Evolutionary conservation across 164 flowering plant genomes (phyloP), one percentile per base, ranked within the genome.

Genomic region (Annona cherimola): DNA sequence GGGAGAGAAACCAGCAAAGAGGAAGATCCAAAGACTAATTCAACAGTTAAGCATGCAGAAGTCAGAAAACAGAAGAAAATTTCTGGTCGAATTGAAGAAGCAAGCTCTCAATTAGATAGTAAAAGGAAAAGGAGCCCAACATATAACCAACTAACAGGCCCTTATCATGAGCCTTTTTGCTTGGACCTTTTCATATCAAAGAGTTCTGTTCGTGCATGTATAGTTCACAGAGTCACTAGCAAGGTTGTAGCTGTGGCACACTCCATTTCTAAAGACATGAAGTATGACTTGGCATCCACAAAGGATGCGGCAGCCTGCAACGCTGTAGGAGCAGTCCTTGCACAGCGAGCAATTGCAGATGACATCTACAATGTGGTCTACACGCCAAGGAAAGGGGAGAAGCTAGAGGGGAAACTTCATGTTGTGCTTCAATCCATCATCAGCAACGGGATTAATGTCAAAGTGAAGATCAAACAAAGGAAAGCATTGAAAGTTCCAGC

Each of bases 211-310:
- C 86, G 97, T 35, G 97, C 97, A 20, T 89, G 97, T 78, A 79
- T 95, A 57, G 74, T 95, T 70, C 99, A 95, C 74, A 73, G 99
- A 55, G 94, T 78, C 61, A 91, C 97, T 20, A 93, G 97, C 81
- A 91, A 91, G 78, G 98, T 95, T 50, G 97, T 90, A 41, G 90
- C 82, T 19, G 97, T 91, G 75, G 94, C 99, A 42, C 98, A 93
- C 82, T 93, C 97, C 2, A 95, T 95, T 67, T 93, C 97, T 0
- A 90, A 92, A 78, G 97, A 95, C 78, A 83, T 95, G 91, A 95
- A 93, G 73, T 85, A 81, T 62, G 92, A 90, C 63, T 72, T 91
- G 75, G 82, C 67, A 11, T 95, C 99, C 3, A 86, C 89, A 2
- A 91, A 79, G 83, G 80, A 87, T 65, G 72, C 72, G 3, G 72